Percentiles rank a stretch among this genome's conserved stretches.
phyloP scores from a whole-genome alignment of 2,329 filamentous ascomycete genomes.

The Zymoseptoria pseudotritici region DNA sequence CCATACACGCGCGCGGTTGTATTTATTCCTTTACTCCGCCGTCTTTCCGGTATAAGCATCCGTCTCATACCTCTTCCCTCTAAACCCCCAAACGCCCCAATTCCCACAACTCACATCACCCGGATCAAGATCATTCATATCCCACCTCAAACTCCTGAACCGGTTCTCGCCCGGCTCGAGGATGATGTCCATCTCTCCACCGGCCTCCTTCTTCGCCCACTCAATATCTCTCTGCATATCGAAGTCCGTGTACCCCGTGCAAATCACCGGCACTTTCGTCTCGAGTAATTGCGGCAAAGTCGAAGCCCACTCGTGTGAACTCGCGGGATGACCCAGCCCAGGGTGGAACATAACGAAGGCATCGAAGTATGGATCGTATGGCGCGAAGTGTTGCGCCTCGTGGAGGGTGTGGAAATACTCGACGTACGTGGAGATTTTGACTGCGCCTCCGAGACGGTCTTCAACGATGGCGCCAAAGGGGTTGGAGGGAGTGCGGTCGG shows the following conservation, averaged over 20 bases:
- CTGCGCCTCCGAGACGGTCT: slow-evolving; percentile 74
- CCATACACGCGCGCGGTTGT: neutral
- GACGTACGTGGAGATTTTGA: slow-evolving; percentile 97
- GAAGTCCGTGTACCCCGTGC: slow-evolving; percentile 90
- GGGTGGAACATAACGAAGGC: slow-evolving; percentile 97
- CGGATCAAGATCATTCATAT: slow-evolving; percentile 89
- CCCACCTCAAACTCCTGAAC: slow-evolving; percentile 92
- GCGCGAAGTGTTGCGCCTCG: slow-evolving; percentile 80
- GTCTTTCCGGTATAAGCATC: slow-evolving; percentile 22
- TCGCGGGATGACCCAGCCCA: slow-evolving; percentile 87
- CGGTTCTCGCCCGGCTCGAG: slow-evolving; percentile 88
- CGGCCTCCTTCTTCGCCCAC: slow-evolving; percentile 78
- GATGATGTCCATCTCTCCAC: slow-evolving; percentile 85
- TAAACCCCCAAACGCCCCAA: slow-evolving; percentile 95
- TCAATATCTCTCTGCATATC: slow-evolving; percentile 90
- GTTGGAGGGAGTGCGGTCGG: slow-evolving; percentile 74
- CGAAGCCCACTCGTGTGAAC: slow-evolving; percentile 86
- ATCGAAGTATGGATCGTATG: slow-evolving; percentile 97
- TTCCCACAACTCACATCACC: slow-evolving; percentile 93
- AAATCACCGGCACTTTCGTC: slow-evolving; percentile 90
- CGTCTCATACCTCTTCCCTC: slow-evolving; percentile 87
- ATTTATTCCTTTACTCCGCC: neutral
- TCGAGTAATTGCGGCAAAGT: slow-evolving; percentile 84
- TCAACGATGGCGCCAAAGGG: slow-evolving; percentile 93
- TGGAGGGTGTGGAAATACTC: slow-evolving; percentile 98